Conservation (phyloP, 2,329 filamentous ascomycete species). For the Cladosporium sphaerospermum region DNA sequence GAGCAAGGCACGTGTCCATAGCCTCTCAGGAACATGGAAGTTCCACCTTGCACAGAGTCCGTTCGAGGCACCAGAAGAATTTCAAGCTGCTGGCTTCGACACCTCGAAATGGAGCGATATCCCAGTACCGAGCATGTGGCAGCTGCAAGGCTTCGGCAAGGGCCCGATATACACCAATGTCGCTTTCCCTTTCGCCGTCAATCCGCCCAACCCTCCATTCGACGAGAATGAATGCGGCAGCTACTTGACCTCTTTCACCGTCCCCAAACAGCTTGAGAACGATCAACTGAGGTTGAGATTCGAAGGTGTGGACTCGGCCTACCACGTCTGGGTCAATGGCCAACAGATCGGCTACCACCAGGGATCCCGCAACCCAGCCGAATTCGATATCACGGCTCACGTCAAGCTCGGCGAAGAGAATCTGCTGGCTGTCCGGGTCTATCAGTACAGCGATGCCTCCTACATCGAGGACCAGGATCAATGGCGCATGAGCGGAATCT, state of each 20-base stretch:
- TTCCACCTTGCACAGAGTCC: constrained; percentile 34
- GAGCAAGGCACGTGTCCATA: constrained; percentile 26
- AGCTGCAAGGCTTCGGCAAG: constrained; percentile 60
- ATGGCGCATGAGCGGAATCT: constrained; percentile 45
- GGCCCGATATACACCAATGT: constrained; percentile 61
- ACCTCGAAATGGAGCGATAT: constrained; percentile 46
- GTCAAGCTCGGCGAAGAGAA: constrained; percentile 47
- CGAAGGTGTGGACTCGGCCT: constrained; percentile 66
- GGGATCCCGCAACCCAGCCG: constrained; percentile 60
- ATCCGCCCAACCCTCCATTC: constrained; percentile 54
- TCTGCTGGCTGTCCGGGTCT: constrained; percentile 57
- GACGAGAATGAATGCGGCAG: constrained; percentile 60
- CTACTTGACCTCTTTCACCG: constrained; percentile 51
- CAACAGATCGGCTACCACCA: constrained; percentile 60
- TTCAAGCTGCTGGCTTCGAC: constrained; percentile 30
- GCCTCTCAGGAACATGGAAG: constrained; percentile 34
- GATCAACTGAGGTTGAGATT: constrained; percentile 59
- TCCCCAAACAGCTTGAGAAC: constrained; percentile 43
- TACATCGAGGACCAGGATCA: constrained; percentile 56
- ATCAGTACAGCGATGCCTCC: constrained; percentile 62
- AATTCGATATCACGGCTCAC: constrained; percentile 59
- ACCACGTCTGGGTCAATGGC: constrained; percentile 64
- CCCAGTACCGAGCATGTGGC: constrained; percentile 59
- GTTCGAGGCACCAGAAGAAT: constrained; percentile 32
- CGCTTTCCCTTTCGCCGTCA: constrained; percentile 44